phyloP scores from a whole-genome alignment of 257 asterid genomes.

The Rubia yunnanensis region DNA sequence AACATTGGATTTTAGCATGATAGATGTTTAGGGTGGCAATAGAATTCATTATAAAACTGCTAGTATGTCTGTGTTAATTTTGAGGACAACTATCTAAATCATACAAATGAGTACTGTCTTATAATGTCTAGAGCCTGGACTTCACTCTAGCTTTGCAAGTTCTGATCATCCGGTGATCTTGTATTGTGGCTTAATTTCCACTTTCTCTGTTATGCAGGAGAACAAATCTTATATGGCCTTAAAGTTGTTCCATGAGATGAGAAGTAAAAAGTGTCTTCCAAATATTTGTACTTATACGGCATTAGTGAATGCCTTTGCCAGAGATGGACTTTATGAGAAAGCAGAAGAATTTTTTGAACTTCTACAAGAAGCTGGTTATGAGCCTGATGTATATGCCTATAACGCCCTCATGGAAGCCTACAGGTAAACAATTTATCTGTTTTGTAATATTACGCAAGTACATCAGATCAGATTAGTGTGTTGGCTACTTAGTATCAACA shows the following conservation, averaged over 20 bases:
- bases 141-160: not conserved
- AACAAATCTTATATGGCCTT: slow-evolving; percentile 73
- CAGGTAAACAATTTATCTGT: slow-evolving; percentile 33
- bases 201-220: slow-evolving; percentile 29
- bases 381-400: slow-evolving; percentile 80
- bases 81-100: not conserved
- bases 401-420: slow-evolving; percentile 93
- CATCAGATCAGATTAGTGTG: not conserved
- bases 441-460: not conserved
- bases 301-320: slow-evolving; percentile 68
- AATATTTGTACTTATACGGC: slow-evolving; percentile 86
- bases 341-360: slow-evolving; percentile 77
- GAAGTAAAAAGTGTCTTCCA: slow-evolving; percentile 52
- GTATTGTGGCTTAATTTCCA: no score
- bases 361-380: slow-evolving; percentile 75
- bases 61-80: not conserved
- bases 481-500: not conserved
- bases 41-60: not conserved
- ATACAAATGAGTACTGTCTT: not conserved
- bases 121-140: not conserved
- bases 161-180: not conserved
- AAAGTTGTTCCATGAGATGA: slow-evolving; percentile 73
- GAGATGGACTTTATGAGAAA: slow-evolving; percentile 77
- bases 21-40: not conserved
- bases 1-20: not conserved